Evolutionary conservation across 1,139 yeast species (phyloP), one percentile per base, ranked within the genome.

Genomic region (Nakaseomyces uthaithaninus): DNA sequence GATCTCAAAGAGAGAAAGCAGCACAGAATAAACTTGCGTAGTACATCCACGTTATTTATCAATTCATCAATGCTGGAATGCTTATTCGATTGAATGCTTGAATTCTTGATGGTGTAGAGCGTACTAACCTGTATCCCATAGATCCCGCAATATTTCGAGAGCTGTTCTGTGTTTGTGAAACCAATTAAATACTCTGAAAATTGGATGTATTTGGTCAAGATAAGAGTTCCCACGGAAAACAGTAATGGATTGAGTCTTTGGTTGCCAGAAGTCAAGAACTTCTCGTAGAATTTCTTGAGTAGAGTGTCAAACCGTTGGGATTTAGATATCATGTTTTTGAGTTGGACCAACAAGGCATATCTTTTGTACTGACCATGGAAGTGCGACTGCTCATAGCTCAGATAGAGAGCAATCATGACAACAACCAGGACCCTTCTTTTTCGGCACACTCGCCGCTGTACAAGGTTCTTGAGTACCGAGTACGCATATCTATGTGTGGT

Each of bases 341-440:
- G 15, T 19, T 31, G 35, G 4, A 20, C 17, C 17, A 31, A 31
- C 3, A 31, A 12, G 2, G 25, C 16, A 11, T 19, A 31, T 20
- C 20, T 31, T n/a, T 19, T 19, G 17, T 31, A 31, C 11, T 31
- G 35, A n/a, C 25, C 20, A 31, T 31, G 35, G n/a, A 31, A 31
- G 20, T 31, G 35, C 4, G 35, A 19, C 7, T 31, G 35, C 17
- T 31, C 35, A 14, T 14, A 31, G 4, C 35, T 25, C 4, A 31
- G 25, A 17, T 31, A 31, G 3, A 31, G 17, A n/a, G 17, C 17
- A 19, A 31, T 20, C 17, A 31, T 15, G 6, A 20, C 10, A 5
- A 20, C 35, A 3, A 4, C 12, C 8, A 31, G 4, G 8, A 19
- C 7, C n/a, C 23, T 19, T 20, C 15, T 19, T 12, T 10, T 28